Evolutionary conservation across 305 asterid species (phyloP).

Genomic region (Lippia alba): DNA sequence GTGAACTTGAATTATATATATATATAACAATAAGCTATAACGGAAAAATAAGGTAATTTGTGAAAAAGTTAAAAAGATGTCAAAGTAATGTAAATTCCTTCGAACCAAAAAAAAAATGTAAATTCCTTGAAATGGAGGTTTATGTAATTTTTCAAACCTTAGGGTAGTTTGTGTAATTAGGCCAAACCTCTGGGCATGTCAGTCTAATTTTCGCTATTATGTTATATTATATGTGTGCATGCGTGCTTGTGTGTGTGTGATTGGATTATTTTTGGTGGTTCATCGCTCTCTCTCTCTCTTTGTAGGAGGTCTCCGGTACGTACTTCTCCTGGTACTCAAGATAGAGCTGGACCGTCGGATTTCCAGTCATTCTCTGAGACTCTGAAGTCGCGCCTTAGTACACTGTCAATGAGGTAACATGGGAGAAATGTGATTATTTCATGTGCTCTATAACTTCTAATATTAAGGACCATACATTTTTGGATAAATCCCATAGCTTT

Average conservation of each 20-base stretch:
- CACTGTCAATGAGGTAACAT: conserved; percentile 77
- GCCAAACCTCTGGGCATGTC: no score
- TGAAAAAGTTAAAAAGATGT: no score
- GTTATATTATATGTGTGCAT: no score
- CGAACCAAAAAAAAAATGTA: no score
- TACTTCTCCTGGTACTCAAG: conserved; percentile 65
- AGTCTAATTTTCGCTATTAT: no score
- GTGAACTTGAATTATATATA: no score
- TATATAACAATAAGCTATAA: no score
- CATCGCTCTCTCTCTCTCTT: conserved; percentile 10
- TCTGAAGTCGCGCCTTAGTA: conserved; percentile 69
- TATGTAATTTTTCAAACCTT: no score
- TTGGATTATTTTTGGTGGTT: background rate
- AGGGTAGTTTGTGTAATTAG: no score
- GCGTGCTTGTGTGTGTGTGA: background rate
- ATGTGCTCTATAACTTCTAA: conserved; percentile 33
- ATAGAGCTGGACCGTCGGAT: conserved; percentile 86
- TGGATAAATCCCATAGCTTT: background rate
- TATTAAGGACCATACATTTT: background rate
- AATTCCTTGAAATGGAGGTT: no score
- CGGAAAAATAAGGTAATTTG: no score
- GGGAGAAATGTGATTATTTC: conserved; percentile 11
- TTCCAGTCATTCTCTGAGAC: conserved; percentile 78
- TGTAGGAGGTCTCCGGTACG: conserved; percentile 61
- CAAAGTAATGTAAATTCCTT: no score